Percentiles rank a stretch among this genome's conserved stretches.
phyloP scores from a whole-genome alignment of 352 stramenopile species.

The Pythium scleroteichum region DNA sequence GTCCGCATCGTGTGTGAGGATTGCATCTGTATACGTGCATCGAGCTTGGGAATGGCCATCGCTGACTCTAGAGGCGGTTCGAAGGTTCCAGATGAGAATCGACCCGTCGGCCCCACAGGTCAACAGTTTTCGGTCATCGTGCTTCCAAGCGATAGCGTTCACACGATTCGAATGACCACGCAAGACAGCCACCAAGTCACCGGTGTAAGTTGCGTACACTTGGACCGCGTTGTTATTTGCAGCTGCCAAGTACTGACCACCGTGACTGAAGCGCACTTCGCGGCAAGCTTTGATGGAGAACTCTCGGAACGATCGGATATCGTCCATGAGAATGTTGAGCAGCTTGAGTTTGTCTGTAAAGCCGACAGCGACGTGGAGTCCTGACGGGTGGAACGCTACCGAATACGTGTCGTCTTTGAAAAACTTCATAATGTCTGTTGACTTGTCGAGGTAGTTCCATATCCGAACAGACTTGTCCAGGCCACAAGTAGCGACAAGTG shows the following conservation, averaged over 20 bases:
- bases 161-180: constrained; percentile 84
- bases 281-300: constrained; percentile 91
- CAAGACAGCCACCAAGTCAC: constrained; percentile 66
- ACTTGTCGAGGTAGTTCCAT: constrained; percentile 95
- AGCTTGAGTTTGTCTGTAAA: constrained; percentile 94
- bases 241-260: constrained; percentile 90
- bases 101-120: constrained; percentile 76
- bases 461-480: constrained; percentile 90
- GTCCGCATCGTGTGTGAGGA: constrained; percentile 58
- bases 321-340: constrained; percentile 95
- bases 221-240: constrained; percentile 89
- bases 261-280: constrained; percentile 91
- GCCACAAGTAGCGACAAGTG: constrained; percentile 88
- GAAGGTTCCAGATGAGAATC: constrained; percentile 79
- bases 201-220: constrained; percentile 82
- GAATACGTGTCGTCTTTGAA: constrained; percentile 91
- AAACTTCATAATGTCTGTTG: constrained; percentile 88
- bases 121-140: constrained; percentile 73
- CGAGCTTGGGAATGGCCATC: constrained; percentile 78
- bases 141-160: constrained; percentile 79
- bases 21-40: constrained; percentile 71
- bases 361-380: constrained; percentile 87
- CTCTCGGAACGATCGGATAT: constrained; percentile 90
- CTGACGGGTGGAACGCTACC: constrained; percentile 91
- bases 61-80: constrained; percentile 69